Conservation (phyloP, 768 basidiomycete genomes). For the Pholiota microspora region DNA sequence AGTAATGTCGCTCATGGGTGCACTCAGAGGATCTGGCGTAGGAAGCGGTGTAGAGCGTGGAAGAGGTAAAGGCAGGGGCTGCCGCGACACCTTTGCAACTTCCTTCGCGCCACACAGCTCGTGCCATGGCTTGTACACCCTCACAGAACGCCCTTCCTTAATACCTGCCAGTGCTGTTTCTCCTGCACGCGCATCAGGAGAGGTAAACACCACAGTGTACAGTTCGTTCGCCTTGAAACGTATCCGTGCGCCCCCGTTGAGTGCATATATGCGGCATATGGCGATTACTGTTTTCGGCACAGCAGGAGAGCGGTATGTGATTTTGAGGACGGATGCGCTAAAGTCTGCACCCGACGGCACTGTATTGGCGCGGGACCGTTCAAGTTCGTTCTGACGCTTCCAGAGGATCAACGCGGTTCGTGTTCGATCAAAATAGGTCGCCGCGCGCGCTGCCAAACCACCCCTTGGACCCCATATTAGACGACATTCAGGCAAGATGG, state of each 20-base stretch:
- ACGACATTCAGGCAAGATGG: neutral
- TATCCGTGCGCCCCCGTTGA: slow-evolving; percentile 16
- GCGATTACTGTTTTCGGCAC: slow-evolving; percentile 36
- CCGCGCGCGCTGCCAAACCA: slow-evolving; percentile 52
- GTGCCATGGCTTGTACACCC: slow-evolving; percentile 53
- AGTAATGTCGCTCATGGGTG: slow-evolving; percentile 18
- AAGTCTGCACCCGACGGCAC: slow-evolving; percentile 36
- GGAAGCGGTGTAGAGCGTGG: slow-evolving; percentile 18
- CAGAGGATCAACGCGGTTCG: slow-evolving; percentile 50
- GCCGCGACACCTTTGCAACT: slow-evolving; percentile 13
- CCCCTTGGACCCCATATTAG: slow-evolving; percentile 35
- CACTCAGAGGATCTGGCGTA: slow-evolving; percentile 14
- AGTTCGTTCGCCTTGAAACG: slow-evolving; percentile 19
- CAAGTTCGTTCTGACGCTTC: slow-evolving; percentile 41
- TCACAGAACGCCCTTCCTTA: slow-evolving; percentile 40
- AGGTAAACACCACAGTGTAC: slow-evolving; percentile 37
- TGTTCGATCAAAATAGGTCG: slow-evolving; percentile 38
- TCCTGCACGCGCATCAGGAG: slow-evolving; percentile 15
- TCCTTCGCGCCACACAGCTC: slow-evolving; percentile 26
- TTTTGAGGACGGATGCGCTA: slow-evolving; percentile 39
- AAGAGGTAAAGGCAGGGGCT: slow-evolving; percentile 25
- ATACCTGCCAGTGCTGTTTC: slow-evolving; percentile 25
- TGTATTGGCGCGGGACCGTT: slow-evolving; percentile 32
- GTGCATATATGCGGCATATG: slow-evolving; percentile 35
- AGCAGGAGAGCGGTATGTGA: slow-evolving; percentile 33